Conservation (phyloP, 495 filamentous ascomycete species). For the Aspergillus bridgeri region DNA sequence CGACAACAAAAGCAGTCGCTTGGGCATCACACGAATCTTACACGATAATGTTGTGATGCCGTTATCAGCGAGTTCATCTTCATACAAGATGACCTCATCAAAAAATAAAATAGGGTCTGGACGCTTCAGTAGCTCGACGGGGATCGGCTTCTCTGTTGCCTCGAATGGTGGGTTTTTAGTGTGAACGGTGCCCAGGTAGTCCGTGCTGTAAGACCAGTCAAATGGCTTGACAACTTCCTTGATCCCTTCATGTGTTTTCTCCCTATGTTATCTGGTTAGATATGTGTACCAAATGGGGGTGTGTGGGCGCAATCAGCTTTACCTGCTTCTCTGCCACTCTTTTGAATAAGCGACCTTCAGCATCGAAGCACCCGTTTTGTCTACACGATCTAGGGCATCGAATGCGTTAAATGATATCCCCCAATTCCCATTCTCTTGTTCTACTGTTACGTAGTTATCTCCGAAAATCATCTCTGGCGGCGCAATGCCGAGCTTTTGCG, state of each 20-base stretch:
- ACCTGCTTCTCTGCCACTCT: slow-evolving; percentile 83
- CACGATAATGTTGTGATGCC: slow-evolving; percentile 82
- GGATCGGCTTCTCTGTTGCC: slow-evolving; percentile 60
- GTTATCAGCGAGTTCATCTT: slow-evolving; percentile 97
- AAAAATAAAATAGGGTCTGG: slow-evolving; percentile 93
- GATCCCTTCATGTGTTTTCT: slow-evolving; percentile 82
- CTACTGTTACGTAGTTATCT: slow-evolving; percentile 76
- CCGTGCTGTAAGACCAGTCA: slow-evolving; percentile 94
- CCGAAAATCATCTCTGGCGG: slow-evolving; percentile 99
- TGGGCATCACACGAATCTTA: slow-evolving; percentile 90
- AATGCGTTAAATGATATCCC: slow-evolving; percentile 74
- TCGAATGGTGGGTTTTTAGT: slow-evolving; percentile 40
- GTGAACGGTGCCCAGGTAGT: slow-evolving; percentile 66
- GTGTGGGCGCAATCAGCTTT: slow-evolving; percentile 7
- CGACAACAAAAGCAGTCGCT: slow-evolving; percentile 74
- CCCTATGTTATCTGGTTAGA: slow-evolving; percentile 40
- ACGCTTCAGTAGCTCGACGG: slow-evolving; percentile 75
- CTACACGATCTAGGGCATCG: slow-evolving; percentile 82
- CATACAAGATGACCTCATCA: slow-evolving; percentile 92
- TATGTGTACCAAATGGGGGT: not conserved
- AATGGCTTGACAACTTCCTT: slow-evolving; percentile 92
- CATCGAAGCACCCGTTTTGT: slow-evolving; percentile 89
- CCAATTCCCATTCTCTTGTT: slow-evolving; percentile 69
- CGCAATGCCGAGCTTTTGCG: slow-evolving; percentile 70
- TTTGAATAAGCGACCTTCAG: slow-evolving; percentile 88